Evolutionary conservation across 768 basidiomycete species (phyloP).

Genomic region (Lentinula aciculospora): DNA sequence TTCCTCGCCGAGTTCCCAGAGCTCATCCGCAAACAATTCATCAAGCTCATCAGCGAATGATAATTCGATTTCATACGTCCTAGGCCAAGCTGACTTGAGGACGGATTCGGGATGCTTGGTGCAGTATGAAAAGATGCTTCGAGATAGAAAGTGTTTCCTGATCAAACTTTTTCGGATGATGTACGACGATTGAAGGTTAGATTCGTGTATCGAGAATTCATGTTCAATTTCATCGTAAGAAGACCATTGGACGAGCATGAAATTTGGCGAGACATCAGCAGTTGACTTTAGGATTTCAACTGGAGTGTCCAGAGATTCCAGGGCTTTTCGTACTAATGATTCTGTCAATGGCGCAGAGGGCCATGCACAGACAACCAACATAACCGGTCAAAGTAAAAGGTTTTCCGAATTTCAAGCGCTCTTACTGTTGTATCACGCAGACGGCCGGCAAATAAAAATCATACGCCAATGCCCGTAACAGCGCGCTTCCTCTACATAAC

Average conservation of each 20-base stretch:
- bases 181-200: conserved; percentile 73
- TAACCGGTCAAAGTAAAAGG: neutral
- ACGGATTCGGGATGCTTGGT: conserved; percentile 61
- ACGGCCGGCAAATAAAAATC: neutral
- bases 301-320: conserved; percentile 20
- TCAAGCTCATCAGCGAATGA: conserved; percentile 92
- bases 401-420: neutral
- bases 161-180: conserved; percentile 91
- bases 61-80: conserved; percentile 81
- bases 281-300: conserved; percentile 15
- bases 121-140: conserved; percentile 63
- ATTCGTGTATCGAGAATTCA: conserved; percentile 42
- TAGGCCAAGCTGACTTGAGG: conserved; percentile 54
- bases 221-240: conserved; percentile 81
- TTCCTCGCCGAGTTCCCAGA: conserved; percentile 74
- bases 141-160: conserved; percentile 87
- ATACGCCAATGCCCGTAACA: neutral
- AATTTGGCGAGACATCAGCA: conserved; percentile 5
- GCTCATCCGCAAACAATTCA: conserved; percentile 88
- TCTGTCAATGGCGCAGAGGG: conserved; percentile 44
- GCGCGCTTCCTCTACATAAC: conserved; percentile 6
- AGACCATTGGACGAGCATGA: conserved; percentile 26
- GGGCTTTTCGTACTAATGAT: conserved; percentile 36
- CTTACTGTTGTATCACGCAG: neutral
- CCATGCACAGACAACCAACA: conserved; percentile 26